Evolutionary conservation across 257 asterid species (phyloP).

Genomic region (Salvia miltiorrhiza): DNA sequence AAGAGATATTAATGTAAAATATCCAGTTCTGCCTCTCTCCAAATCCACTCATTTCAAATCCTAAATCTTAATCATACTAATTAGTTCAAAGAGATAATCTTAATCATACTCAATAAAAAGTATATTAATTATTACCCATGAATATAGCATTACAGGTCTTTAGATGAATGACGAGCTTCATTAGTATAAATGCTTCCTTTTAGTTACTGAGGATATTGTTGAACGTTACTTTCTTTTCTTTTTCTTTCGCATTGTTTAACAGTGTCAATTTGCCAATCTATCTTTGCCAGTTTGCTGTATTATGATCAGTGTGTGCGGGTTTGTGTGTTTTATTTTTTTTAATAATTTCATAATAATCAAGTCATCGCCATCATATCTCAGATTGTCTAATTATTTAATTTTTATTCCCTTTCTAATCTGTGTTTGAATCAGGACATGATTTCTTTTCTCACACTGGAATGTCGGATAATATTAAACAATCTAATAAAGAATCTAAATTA

Average conservation of each 20-base stretch:
- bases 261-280: not conserved
- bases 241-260: not conserved
- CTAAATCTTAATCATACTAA: no score
- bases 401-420: not conserved
- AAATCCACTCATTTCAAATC: not conserved
- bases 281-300: not conserved
- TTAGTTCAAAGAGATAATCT: no score
- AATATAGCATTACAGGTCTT: not conserved
- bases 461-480: slow-evolving; percentile 2
- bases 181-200: not conserved
- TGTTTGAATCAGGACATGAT: not conserved
- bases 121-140: not conserved
- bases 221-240: not conserved
- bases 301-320: not conserved
- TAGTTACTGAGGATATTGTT: not conserved
- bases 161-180: not conserved
- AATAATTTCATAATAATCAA: not conserved
- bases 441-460: slow-evolving; percentile 10
- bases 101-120: not conserved
- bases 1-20: no score
- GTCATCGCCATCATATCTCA: not conserved
- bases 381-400: not conserved
- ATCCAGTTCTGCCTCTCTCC: not conserved
- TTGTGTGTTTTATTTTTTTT: not conserved
- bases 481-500: not conserved